Conservation (phyloP, 305 asterid species). For the Solanum hybrid region DNA sequence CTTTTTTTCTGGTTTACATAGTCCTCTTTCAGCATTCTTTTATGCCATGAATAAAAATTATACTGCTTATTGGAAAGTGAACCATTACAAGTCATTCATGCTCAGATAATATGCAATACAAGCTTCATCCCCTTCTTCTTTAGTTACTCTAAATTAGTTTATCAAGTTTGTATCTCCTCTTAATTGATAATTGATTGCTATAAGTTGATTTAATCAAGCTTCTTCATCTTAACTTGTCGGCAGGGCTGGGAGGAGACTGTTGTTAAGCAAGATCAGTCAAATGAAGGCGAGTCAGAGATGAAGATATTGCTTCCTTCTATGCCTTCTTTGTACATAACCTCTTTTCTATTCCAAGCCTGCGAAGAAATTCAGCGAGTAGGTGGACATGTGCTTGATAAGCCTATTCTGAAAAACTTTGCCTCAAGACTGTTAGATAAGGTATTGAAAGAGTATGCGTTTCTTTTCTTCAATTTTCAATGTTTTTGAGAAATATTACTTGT, state of each 20-base stretch:
- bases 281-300: slow-evolving; percentile 73
- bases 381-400: slow-evolving; percentile 88
- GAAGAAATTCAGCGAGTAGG: slow-evolving; percentile 96
- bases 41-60: background rate
- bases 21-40: background rate
- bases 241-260: slow-evolving; percentile 99
- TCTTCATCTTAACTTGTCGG: slow-evolving; percentile 11
- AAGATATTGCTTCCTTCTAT: slow-evolving; percentile 88
- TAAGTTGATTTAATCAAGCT: background rate
- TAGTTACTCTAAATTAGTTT: background rate
- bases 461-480: background rate
- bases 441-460: background rate
- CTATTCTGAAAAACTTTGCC: slow-evolving; percentile 78
- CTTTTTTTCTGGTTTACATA: background rate
- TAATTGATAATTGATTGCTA: background rate
- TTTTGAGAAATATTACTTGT: background rate
- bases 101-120: background rate
- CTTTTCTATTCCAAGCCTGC: slow-evolving; percentile 75
- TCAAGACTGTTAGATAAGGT: slow-evolving; percentile 74
- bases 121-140: background rate
- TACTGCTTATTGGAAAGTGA: slow-evolving; percentile 5
- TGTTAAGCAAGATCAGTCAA: slow-evolving; percentile 69
- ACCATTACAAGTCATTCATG: background rate
- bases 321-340: slow-evolving; percentile 82
- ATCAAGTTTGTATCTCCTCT: background rate